phyloP scores from a whole-genome alignment of 441 rosid species.

The Omphalea diandra region DNA sequence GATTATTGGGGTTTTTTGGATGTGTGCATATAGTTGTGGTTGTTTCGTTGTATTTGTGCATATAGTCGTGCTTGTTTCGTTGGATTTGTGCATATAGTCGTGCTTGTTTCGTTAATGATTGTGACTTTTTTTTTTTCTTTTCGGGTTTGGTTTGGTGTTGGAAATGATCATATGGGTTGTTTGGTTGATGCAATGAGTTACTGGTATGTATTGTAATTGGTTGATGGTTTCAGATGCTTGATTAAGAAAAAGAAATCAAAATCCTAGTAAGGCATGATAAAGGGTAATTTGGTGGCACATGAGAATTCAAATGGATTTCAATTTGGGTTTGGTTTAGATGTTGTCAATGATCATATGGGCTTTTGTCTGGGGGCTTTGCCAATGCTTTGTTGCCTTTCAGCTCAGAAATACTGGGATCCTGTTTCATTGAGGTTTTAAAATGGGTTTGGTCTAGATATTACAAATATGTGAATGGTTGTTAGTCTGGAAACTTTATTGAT shows the following conservation, averaged over 20 bases:
- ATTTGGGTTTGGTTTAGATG: slow-evolving; percentile 3
- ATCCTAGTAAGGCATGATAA: background rate
- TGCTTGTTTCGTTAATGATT: slow-evolving; percentile 2
- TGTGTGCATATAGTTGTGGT: too few species aligned
- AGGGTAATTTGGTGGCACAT: background rate
- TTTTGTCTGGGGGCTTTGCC: background rate
- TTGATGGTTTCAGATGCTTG: slow-evolving; percentile 3
- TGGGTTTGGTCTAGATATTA: background rate
- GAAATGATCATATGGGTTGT: background rate
- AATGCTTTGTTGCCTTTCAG: background rate
- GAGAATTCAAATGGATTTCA: slow-evolving; percentile 15
- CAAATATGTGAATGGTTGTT: background rate
- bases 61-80: too few species aligned
- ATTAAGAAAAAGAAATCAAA: background rate
- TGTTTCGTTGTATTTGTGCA: too few species aligned
- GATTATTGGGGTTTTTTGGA: background rate
- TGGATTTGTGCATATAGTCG: too few species aligned
- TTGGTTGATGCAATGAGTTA: background rate
- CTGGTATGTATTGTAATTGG: background rate
- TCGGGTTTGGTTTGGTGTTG: slow-evolving; percentile 14
- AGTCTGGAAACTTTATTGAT: background rate
- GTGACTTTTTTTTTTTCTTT: too few species aligned
- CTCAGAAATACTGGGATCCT: slow-evolving; percentile 7
- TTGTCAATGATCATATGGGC: background rate
- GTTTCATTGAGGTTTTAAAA: slow-evolving; percentile 12